Conservation (phyloP, 2,329 filamentous ascomycete species). For the Fusarium protoensiforme region DNA sequence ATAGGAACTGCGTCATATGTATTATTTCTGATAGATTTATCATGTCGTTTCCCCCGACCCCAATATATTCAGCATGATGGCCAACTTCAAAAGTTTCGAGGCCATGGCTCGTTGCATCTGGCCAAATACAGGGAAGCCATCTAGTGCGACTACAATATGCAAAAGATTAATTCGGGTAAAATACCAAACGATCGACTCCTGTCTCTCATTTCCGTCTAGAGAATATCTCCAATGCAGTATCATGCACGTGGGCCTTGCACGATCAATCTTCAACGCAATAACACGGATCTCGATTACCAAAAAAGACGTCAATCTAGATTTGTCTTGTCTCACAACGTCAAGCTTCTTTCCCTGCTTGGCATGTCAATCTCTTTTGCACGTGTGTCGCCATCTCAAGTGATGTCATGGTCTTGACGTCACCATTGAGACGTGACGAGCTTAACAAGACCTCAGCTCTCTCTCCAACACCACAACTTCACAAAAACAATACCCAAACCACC, state of each 20-base stretch:
- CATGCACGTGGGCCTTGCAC: background rate
- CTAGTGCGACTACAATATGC: background rate
- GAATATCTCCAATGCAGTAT: background rate
- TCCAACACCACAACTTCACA: background rate
- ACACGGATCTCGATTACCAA: background rate
- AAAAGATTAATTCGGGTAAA: background rate
- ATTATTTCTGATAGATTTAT: background rate
- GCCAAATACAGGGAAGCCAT: background rate
- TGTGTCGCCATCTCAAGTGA: constrained; percentile 8
- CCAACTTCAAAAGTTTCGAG: background rate
- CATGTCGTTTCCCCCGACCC: background rate
- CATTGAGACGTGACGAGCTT: constrained; percentile 9
- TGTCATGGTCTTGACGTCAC: constrained; percentile 41
- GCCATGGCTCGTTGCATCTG: background rate
- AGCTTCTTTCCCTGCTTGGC: background rate
- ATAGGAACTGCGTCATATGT: background rate
- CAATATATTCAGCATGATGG: background rate
- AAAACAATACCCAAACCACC: background rate
- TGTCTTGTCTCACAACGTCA: background rate
- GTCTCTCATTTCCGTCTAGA: background rate
- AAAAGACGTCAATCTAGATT: background rate
- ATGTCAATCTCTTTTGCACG: background rate
- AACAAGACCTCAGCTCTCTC: background rate
- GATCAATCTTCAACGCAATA: background rate
- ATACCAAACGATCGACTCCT: background rate